These are phyloP conservation scores for Collybia sp. DNA, from an alignment of 768 basidiomycete species.

Conservation along the genomic window DNA sequence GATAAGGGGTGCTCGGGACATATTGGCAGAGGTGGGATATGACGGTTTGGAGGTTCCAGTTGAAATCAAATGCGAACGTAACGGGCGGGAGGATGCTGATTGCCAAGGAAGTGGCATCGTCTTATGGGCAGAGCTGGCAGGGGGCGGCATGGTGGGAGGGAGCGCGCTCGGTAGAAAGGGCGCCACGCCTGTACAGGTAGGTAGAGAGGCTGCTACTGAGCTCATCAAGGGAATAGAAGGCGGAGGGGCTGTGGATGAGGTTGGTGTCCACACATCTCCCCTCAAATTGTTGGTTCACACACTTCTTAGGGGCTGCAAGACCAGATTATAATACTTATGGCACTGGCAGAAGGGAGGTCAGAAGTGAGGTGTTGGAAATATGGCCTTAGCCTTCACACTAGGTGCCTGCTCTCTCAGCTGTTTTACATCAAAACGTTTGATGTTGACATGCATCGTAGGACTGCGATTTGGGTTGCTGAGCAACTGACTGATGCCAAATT, in stretches of 20 bases:
- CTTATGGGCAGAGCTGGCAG: conserved; percentile 69
- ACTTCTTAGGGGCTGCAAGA: conserved; percentile 47
- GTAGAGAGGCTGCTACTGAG: conserved; percentile 56
- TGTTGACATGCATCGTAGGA: conserved; percentile 21
- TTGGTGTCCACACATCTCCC: conserved; percentile 10
- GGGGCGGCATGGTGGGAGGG: conserved; percentile 64
- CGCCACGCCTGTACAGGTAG: conserved; percentile 40
- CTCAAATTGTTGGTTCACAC: background rate
- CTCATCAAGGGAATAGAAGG: conserved; percentile 51
- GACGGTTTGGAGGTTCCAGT: conserved; percentile 24
- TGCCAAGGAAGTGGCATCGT: conserved; percentile 71
- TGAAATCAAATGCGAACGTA: conserved; percentile 33
- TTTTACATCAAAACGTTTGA: background rate
- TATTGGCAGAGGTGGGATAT: conserved; percentile 37
- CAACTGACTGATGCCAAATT: conserved; percentile 67
- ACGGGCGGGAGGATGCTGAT: conserved; percentile 37
- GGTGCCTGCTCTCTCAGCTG: conserved; percentile 27
- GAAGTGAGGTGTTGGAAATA: conserved; percentile 48
- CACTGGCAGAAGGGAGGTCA: conserved; percentile 63
- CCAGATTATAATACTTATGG: conserved; percentile 76
- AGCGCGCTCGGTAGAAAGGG: conserved; percentile 59
- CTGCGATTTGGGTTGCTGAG: conserved; percentile 73
- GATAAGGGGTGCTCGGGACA: conserved; percentile 44
- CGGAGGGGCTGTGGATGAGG: conserved; percentile 78
- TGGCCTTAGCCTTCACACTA: conserved; percentile 65